Evolutionary conservation across 495 filamentous ascomycete genomes (phyloP).

Genomic region (Podospora pseudopauciseta): DNA sequence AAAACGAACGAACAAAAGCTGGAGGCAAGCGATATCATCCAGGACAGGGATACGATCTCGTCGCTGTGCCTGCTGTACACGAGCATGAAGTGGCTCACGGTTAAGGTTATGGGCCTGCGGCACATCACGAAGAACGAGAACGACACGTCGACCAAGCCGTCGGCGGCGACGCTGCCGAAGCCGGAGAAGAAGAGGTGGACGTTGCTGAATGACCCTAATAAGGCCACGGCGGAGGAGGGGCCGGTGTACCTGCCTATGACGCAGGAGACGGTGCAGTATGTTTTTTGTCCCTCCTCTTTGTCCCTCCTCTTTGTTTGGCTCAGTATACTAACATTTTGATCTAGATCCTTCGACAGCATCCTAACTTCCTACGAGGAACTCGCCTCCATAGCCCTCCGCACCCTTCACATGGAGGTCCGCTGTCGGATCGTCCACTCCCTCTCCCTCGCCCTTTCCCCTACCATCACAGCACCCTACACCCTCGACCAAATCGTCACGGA

Average conservation of each 20-base stretch:
- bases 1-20: conserved; percentile 61
- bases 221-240: conserved; percentile 43
- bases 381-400: conserved; percentile 69
- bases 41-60: conserved; percentile 79
- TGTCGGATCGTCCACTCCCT: conserved; percentile 73
- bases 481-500: conserved; percentile 70
- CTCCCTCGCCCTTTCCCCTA: conserved; percentile 49
- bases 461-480: conserved; percentile 60
- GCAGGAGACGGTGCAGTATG: conserved; percentile 70
- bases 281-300: conserved; percentile 10
- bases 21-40: conserved; percentile 76
- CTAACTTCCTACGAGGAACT: conserved; percentile 75
- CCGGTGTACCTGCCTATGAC: conserved; percentile 88
- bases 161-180: conserved; percentile 37
- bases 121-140: conserved; percentile 61
- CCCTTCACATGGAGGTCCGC: conserved; percentile 82
- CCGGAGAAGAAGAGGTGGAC: conserved; percentile 73
- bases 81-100: conserved; percentile 96
- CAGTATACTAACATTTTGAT: not conserved
- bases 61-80: conserved; percentile 85
- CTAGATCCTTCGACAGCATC: conserved; percentile 79
- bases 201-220: conserved; percentile 58
- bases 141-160: conserved; percentile 43
- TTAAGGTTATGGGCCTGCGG: conserved; percentile 70
- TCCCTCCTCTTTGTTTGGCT: not conserved